Conservation (phyloP, 2,329 filamentous ascomycete species). For the Fusarium sp. region DNA sequence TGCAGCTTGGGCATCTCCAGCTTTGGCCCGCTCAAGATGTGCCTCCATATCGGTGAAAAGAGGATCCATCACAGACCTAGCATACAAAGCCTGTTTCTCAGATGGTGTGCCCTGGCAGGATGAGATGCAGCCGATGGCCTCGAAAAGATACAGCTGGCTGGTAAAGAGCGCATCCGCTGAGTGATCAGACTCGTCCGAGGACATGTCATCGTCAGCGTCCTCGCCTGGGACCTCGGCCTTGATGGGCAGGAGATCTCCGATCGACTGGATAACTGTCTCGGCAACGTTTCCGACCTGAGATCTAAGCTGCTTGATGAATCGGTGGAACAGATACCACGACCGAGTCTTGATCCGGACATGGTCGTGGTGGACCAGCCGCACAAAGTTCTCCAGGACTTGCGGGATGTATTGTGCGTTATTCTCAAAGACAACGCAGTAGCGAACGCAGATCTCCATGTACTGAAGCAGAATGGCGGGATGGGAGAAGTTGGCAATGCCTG, state of each 20-base stretch:
- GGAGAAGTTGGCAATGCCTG: slow-evolving; percentile 85
- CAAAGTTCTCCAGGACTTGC: slow-evolving; percentile 89
- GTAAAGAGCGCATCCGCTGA: slow-evolving; percentile 92
- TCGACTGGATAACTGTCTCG: slow-evolving; percentile 89
- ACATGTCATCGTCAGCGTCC: slow-evolving; percentile 89
- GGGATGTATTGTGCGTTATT: slow-evolving; percentile 84
- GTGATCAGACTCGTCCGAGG: slow-evolving; percentile 90
- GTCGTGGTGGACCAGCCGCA: slow-evolving; percentile 87
- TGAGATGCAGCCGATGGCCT: slow-evolving; percentile 92
- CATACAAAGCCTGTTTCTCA: slow-evolving; percentile 89
- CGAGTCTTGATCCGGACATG: slow-evolving; percentile 88
- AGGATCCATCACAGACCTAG: slow-evolving; percentile 88
- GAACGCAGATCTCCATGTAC: slow-evolving; percentile 98
- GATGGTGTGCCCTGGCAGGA: slow-evolving; percentile 81
- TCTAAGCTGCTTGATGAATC: slow-evolving; percentile 89
- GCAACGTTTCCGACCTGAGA: slow-evolving; percentile 88
- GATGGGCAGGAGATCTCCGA: slow-evolving; percentile 88
- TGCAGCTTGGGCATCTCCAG: slow-evolving; percentile 82
- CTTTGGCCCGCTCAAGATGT: slow-evolving; percentile 80
- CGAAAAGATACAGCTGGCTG: slow-evolving; percentile 92
- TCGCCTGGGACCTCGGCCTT: slow-evolving; percentile 86
- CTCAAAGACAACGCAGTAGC: slow-evolving; percentile 94
- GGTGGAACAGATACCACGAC: slow-evolving; percentile 97
- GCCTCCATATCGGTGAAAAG: slow-evolving; percentile 90
- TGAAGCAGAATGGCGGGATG: slow-evolving; percentile 94